phyloP scores from a whole-genome alignment of 352 stramenopile genomes.

The Blastocystis sp. region DNA sequence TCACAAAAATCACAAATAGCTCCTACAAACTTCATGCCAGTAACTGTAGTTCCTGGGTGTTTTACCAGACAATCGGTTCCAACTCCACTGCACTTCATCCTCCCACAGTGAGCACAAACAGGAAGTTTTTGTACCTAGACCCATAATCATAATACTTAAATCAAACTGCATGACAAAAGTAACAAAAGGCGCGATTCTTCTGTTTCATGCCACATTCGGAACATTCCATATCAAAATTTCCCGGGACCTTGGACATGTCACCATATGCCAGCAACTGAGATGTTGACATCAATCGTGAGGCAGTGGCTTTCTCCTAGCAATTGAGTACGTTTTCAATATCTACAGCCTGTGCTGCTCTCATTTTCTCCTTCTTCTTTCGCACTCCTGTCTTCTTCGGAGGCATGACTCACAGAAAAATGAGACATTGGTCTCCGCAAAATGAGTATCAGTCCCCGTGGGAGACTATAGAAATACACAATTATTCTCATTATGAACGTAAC shows the following conservation, averaged over 20 bases:
- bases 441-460: too few relatives aligned
- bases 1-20: conserved; percentile 66
- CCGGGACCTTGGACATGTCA: conserved; percentile 65
- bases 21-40: conserved; percentile 62
- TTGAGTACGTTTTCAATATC: not conserved
- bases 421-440: not conserved
- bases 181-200: conserved; percentile 65
- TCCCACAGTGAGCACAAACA: conserved; percentile 54
- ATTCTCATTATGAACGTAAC: too few relatives aligned
- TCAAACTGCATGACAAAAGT: conserved; percentile 62
- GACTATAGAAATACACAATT: too few relatives aligned
- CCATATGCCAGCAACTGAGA: conserved; percentile 51
- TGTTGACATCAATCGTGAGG: conserved; percentile 40
- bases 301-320: conserved; percentile 35
- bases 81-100: conserved; percentile 56
- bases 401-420: conserved; percentile 13
- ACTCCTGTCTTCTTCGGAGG: conserved; percentile 49
- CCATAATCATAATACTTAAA: not conserved
- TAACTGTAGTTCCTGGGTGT: conserved; percentile 50
- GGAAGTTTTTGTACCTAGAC: conserved; percentile 59
- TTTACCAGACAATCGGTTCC: conserved; percentile 62
- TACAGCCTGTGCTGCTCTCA: conserved; percentile 55
- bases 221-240: conserved; percentile 66
- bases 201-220: conserved; percentile 66
- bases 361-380: conserved; percentile 59